Conservation (phyloP, 768 basidiomycete species). For the Rhodocollybia butyracea region DNA sequence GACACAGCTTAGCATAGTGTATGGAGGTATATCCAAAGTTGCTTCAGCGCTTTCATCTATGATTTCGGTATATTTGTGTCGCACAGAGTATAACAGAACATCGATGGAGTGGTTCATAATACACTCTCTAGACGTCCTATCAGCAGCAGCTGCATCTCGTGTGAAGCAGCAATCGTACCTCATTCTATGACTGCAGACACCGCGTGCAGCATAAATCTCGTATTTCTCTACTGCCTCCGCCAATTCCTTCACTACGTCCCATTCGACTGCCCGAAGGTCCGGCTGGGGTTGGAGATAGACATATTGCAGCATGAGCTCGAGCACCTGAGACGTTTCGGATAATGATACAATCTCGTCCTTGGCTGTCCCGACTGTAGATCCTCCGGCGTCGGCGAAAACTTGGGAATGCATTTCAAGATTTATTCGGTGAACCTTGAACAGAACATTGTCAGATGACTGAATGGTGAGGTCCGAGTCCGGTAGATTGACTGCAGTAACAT, state of each 20-base stretch:
- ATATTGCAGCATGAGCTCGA: slow-evolving; percentile 20
- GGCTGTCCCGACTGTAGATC: slow-evolving; percentile 1
- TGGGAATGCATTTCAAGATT: slow-evolving; percentile 15
- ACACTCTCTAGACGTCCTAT: slow-evolving; percentile 2
- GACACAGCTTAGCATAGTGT: slow-evolving; percentile 8
- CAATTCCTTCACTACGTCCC: slow-evolving; percentile 10
- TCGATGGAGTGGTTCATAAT: slow-evolving; percentile 8
- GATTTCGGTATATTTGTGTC: slow-evolving; percentile 12
- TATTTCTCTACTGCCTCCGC: slow-evolving; percentile 24
- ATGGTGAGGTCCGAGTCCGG: slow-evolving; percentile 12
- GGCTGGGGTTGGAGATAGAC: slow-evolving; percentile 19
- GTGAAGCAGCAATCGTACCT: slow-evolving; percentile 4
- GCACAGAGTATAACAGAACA: slow-evolving; percentile 10
- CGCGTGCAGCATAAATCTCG: slow-evolving; percentile 13
- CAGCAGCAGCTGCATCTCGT: neutral
- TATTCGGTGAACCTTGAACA: slow-evolving; percentile 15
- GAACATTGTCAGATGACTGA: slow-evolving; percentile 12
- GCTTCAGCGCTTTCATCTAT: slow-evolving; percentile 12
- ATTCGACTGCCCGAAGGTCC: slow-evolving; percentile 12
- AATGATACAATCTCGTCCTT: slow-evolving; percentile 13
- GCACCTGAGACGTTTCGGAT: slow-evolving; percentile 15
- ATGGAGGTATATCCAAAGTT: slow-evolving; percentile 9
- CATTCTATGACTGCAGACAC: slow-evolving; percentile 12
- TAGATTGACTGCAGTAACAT: slow-evolving; percentile 9
- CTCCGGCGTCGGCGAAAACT: slow-evolving; percentile 13